phyloP scores from a whole-genome alignment of 371 early-diverging fungal genomes.

The Actinomucor elegans region DNA sequence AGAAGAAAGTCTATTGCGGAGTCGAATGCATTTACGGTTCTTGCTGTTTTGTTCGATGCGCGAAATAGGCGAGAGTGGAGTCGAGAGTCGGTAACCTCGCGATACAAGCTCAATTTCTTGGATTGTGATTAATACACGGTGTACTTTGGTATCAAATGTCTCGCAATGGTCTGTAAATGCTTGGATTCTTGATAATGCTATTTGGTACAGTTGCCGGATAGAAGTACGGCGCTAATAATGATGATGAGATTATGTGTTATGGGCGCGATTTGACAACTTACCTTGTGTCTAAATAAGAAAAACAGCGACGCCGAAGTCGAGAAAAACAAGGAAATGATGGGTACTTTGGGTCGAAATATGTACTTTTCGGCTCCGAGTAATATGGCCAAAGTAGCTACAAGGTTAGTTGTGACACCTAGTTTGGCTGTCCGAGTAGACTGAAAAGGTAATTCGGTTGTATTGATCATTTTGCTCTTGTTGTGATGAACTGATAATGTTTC shows the following conservation, averaged over 20 bases:
- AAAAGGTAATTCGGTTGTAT: conserved; percentile 16
- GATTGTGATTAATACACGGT: conserved; percentile 61
- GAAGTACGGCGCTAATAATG: conserved; percentile 45
- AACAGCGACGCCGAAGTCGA: conserved; percentile 36
- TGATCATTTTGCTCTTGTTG: conserved; percentile 18
- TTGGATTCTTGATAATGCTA: conserved; percentile 49
- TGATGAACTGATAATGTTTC: conserved; percentile 50
- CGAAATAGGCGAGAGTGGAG: conserved; percentile 63
- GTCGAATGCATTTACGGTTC: conserved; percentile 48
- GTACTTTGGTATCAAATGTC: conserved; percentile 57
- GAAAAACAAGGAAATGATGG: conserved; percentile 25
- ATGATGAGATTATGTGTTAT: no score
- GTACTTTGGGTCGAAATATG: conserved; percentile 16
- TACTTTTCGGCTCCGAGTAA: conserved; percentile 29
- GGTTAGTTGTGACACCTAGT: conserved; percentile 14
- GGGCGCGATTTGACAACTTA: no score
- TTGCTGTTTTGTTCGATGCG: conserved; percentile 66
- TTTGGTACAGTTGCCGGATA: conserved; percentile 51
- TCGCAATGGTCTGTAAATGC: conserved; percentile 54
- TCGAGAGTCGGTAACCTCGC: conserved; percentile 67
- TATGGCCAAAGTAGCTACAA: conserved; percentile 15
- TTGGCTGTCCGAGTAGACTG: conserved; percentile 20
- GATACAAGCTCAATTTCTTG: conserved; percentile 76
- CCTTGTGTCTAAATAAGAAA: conserved; percentile 41
- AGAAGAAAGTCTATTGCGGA: conserved; percentile 30